Percentiles rank a stretch among this genome's conserved stretches.
Conservation (phyloP, 805 yeast species). For the Ogataea minuta region DNA sequence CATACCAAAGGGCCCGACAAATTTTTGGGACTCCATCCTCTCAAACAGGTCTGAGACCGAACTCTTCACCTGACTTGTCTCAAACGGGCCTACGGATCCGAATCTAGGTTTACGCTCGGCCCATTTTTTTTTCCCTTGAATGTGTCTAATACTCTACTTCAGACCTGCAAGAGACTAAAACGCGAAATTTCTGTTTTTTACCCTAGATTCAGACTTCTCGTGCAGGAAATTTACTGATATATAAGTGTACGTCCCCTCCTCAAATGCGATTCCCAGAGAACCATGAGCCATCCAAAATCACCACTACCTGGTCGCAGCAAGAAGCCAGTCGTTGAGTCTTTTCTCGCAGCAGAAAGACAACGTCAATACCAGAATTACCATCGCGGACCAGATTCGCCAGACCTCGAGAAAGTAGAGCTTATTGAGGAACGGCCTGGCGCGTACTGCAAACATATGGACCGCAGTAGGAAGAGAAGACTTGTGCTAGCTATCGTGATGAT, state of each 20-base stretch:
- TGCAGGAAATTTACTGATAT: slow-evolving; percentile 2
- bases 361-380: slow-evolving; percentile 13
- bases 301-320: slow-evolving; percentile 11
- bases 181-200: background rate
- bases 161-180: background rate
- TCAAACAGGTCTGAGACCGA: background rate
- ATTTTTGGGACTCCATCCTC: no score
- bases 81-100: no score
- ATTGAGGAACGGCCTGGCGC: background rate
- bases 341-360: slow-evolving; percentile 16
- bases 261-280: background rate
- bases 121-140: no score
- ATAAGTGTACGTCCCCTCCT: slow-evolving; percentile 3
- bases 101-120: no score
- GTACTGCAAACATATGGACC: background rate
- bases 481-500: slow-evolving; percentile 6
- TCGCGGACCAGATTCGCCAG: slow-evolving; percentile 9
- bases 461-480: slow-evolving; percentile 6
- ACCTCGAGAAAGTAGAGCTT: slow-evolving; percentile 10
- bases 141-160: background rate
- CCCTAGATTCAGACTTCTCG: no score
- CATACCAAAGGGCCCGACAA: no score
- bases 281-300: slow-evolving; percentile 10
- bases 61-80: background rate
- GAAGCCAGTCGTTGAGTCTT: slow-evolving; percentile 14